A percentile compares a stretch with the other conserved stretches of the same genome.
Evolutionary conservation across 164 flowering plant species (phyloP).

Genomic region (Annona cherimola): DNA sequence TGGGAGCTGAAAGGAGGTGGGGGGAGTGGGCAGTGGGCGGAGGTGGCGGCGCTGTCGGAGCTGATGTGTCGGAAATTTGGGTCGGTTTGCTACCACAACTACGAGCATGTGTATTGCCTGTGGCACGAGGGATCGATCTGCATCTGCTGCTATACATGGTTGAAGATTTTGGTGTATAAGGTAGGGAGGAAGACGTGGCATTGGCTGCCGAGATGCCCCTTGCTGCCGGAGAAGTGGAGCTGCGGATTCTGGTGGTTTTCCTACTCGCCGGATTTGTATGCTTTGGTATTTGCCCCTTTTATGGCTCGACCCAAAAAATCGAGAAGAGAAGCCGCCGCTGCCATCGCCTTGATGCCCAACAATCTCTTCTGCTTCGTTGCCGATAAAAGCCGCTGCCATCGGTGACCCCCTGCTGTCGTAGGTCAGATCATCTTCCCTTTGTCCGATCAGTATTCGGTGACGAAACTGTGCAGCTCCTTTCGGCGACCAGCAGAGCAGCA

Average conservation of each 20-base stretch:
- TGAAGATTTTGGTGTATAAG: conserved; percentile 67
- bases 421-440: too few relatives aligned
- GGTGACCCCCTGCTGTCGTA: too few relatives aligned
- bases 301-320: too few relatives aligned
- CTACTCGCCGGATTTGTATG: conserved; percentile 53
- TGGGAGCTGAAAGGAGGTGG: conserved; percentile 54
- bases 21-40: conserved; percentile 35
- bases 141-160: conserved; percentile 73
- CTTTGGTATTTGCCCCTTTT: too few relatives aligned
- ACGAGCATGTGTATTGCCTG: conserved; percentile 66
- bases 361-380: too few relatives aligned
- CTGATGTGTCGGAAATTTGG: conserved; percentile 57
- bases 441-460: too few relatives aligned
- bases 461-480: too few relatives aligned
- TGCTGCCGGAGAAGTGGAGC: conserved; percentile 63
- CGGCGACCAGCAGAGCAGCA: too few relatives aligned
- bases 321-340: too few relatives aligned
- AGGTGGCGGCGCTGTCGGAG: conserved; percentile 45
- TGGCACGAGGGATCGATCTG: conserved; percentile 67
- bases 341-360: too few relatives aligned
- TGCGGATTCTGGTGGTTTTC: conserved; percentile 84
- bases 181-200: conserved; percentile 63
- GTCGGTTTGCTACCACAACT: conserved; percentile 69
- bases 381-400: too few relatives aligned
- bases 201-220: conserved; percentile 77